phyloP scores from a whole-genome alignment of 2,329 filamentous ascomycete genomes.

The Pestalotiopsis sp. region DNA sequence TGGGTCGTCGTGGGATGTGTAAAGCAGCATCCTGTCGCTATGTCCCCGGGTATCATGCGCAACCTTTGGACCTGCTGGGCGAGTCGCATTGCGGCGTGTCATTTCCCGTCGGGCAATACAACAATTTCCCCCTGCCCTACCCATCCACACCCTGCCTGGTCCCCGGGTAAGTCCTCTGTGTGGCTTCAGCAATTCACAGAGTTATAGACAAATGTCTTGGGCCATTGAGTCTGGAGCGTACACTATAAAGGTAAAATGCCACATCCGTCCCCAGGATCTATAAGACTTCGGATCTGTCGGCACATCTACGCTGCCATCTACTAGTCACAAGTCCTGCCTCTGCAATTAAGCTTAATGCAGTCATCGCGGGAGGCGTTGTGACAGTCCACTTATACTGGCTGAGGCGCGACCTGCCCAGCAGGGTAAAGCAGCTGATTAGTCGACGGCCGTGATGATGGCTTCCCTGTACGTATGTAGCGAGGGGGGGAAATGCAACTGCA shows the following conservation, averaged over 20 bases:
- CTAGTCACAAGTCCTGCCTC: not conserved
- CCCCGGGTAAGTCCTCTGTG: not conserved
- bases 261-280: not conserved
- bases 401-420: constrained; percentile 2
- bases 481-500: constrained; percentile 1
- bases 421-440: not conserved
- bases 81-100: not conserved
- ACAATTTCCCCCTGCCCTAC: not conserved
- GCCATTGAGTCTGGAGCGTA: not conserved
- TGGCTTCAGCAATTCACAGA: not conserved
- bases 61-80: not conserved
- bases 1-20: not conserved
- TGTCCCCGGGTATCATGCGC: not conserved
- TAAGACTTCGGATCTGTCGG: not conserved
- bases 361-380: not conserved
- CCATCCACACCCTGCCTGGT: not conserved
- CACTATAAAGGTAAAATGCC: not conserved
- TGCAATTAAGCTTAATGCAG: constrained; percentile 7
- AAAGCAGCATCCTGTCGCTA: not conserved
- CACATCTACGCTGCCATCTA: not conserved
- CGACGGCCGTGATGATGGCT: not conserved
- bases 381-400: not conserved
- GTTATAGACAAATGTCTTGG: not conserved
- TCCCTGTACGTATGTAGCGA: not conserved
- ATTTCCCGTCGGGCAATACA: not conserved